Conservation (phyloP, 2,329 filamentous ascomycete genomes). For the Sporothrix euskadiensis region DNA sequence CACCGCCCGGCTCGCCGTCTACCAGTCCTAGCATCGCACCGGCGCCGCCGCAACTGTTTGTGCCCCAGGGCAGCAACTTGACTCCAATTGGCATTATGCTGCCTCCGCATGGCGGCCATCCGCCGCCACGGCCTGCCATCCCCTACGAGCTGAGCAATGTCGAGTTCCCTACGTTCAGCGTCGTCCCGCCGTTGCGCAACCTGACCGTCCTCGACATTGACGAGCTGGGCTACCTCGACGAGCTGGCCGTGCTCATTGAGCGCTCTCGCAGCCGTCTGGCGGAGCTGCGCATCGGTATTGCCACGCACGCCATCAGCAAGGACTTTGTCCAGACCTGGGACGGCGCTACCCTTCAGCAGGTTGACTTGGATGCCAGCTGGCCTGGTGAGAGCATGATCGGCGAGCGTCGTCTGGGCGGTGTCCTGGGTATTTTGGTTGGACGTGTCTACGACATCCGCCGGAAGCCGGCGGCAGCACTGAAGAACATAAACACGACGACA, state of each 20-base stretch:
- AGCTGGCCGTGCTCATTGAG: conserved; percentile 75
- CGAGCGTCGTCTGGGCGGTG: conserved; percentile 65
- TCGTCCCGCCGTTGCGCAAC: conserved; percentile 72
- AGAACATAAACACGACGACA: neutral
- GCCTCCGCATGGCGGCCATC: conserved; percentile 38
- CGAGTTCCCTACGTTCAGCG: conserved; percentile 78
- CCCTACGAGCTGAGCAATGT: conserved; percentile 59
- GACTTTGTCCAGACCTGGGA: conserved; percentile 66
- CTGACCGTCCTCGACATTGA: conserved; percentile 79
- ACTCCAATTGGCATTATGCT: conserved; percentile 47
- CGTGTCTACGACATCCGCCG: conserved; percentile 62
- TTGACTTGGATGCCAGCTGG: conserved; percentile 60
- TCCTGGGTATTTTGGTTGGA: conserved; percentile 67
- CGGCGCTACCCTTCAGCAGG: conserved; percentile 60
- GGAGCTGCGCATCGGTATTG: conserved; percentile 74
- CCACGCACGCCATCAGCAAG: conserved; percentile 47
- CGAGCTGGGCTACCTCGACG: conserved; percentile 77
- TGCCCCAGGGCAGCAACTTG: conserved; percentile 43
- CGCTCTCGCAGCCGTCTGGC: conserved; percentile 65
- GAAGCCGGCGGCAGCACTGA: conserved; percentile 20
- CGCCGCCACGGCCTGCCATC: conserved; percentile 43
- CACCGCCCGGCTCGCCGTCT: conserved; percentile 39
- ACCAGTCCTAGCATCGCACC: conserved; percentile 36
- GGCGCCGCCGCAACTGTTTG: conserved; percentile 32
- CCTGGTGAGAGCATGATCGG: conserved; percentile 59